A percentile compares a stretch with the other conserved stretches of the same genome.
Conservation (phyloP, 768 basidiomycete species). For the Trametes sanguinea region DNA sequence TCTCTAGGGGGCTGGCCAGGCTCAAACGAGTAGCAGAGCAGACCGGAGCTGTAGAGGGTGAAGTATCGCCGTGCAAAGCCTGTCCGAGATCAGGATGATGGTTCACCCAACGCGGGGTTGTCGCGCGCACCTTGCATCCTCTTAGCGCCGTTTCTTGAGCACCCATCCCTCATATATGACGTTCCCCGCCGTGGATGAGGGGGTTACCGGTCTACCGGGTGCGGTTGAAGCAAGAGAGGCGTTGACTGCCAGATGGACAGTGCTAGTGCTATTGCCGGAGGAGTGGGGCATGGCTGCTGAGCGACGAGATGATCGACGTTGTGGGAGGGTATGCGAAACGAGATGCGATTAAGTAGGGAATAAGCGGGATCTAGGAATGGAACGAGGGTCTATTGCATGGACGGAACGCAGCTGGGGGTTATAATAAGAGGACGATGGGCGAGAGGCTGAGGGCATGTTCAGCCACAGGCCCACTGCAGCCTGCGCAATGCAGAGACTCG, state of each 20-base stretch:
- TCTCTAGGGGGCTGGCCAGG: constrained; percentile 74
- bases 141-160: constrained; percentile 83
- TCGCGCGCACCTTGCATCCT: constrained; percentile 73
- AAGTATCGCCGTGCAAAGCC: constrained; percentile 89
- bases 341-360: background rate
- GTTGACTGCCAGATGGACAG: constrained; percentile 14
- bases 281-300: background rate
- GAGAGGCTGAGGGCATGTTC: background rate
- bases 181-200: constrained; percentile 7
- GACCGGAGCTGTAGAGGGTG: constrained; percentile 62
- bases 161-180: constrained; percentile 74
- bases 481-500: background rate
- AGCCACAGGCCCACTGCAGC: background rate
- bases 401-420: background rate
- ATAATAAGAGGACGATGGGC: background rate
- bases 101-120: background rate
- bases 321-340: background rate
- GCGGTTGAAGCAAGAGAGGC: constrained; percentile 18
- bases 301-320: background rate
- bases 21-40: constrained; percentile 74
- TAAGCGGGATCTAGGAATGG: background rate
- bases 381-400: constrained; percentile 13
- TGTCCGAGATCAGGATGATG: constrained; percentile 32
- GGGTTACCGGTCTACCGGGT: constrained; percentile 16
- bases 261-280: background rate